A percentile compares a stretch with the other conserved stretches of the same genome.
phyloP scores from a whole-genome alignment of 2,329 filamentous ascomycete species.

The Microsporum canis region DNA sequence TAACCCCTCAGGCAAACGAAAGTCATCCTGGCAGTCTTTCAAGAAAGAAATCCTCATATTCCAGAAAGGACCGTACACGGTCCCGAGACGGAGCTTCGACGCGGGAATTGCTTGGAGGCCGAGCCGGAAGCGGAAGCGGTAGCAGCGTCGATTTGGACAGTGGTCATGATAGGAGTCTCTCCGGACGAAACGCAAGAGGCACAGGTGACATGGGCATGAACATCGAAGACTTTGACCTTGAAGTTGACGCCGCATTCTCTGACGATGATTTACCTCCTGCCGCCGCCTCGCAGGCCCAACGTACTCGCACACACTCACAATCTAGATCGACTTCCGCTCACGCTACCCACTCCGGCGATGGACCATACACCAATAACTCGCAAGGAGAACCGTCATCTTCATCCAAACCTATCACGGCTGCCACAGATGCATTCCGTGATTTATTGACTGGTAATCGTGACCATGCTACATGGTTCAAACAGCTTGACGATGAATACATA shows the following conservation, averaged over 20 bases:
- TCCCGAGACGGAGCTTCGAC: conserved; percentile 30
- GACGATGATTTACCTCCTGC: conserved; percentile 52
- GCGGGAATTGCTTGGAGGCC: conserved; percentile 42
- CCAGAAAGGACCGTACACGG: conserved; percentile 32
- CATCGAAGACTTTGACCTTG: conserved; percentile 29
- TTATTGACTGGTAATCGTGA: conserved; percentile 73
- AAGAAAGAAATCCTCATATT: conserved; percentile 43
- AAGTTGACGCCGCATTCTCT: conserved; percentile 27
- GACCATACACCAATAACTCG: conserved; percentile 5
- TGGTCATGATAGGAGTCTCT: conserved; percentile 35
- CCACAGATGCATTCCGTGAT: conserved; percentile 65
- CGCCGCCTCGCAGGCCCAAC: conserved; percentile 27
- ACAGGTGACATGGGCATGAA: conserved; percentile 20
- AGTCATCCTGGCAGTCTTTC: conserved; percentile 27
- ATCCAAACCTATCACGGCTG: conserved; percentile 43
- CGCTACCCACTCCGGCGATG: not conserved
- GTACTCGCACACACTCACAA: not conserved
- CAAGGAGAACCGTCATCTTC: conserved; percentile 8
- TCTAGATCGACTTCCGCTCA: not conserved
- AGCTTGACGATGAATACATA: conserved; percentile 91
- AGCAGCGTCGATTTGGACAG: conserved; percentile 38
- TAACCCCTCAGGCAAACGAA: conserved; percentile 36
- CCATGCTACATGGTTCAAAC: conserved; percentile 77
- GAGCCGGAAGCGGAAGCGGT: conserved; percentile 35
- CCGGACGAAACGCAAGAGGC: conserved; percentile 32